Evolutionary conservation across 2,329 filamentous ascomycete genomes (phyloP).

Genomic region (Cercospora zeae-maydis): DNA sequence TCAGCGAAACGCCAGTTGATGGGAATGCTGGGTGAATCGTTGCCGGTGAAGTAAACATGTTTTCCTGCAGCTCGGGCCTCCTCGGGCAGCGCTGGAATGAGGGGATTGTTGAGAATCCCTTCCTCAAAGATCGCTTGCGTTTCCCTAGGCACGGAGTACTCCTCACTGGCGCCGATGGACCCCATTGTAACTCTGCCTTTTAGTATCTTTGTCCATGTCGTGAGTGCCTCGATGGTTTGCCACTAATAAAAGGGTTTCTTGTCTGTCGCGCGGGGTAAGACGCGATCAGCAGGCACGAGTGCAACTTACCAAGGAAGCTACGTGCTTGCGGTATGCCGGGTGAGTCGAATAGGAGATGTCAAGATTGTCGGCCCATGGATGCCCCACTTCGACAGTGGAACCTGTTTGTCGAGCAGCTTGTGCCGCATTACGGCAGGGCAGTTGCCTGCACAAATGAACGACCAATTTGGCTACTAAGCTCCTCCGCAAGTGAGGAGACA

Average conservation of each 20-base stretch:
- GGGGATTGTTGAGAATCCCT: conserved; percentile 45
- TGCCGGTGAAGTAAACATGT: conserved; percentile 44
- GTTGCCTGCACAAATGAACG: neutral
- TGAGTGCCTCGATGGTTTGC: neutral
- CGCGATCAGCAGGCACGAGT: neutral
- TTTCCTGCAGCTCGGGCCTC: conserved; percentile 39
- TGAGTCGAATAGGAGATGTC: conserved; percentile 1
- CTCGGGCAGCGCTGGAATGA: conserved; percentile 40
- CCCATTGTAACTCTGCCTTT: conserved; percentile 8
- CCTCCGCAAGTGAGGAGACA: too few species aligned
- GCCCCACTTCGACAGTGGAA: neutral
- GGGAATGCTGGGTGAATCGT: conserved; percentile 45
- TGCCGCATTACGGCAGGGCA: neutral
- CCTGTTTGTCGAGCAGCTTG: neutral
- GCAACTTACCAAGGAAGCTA: neutral
- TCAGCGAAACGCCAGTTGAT: conserved; percentile 58
- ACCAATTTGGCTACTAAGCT: too few species aligned
- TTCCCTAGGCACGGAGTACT: conserved; percentile 23
- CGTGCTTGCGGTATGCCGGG: neutral
- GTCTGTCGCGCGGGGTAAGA: neutral
- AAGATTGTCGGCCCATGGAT: neutral
- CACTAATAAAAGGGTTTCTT: neutral
- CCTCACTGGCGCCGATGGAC: conserved; percentile 1
- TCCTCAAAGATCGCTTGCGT: conserved; percentile 34
- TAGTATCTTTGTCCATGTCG: neutral